Evolutionary conservation across 2,329 filamentous ascomycete species (phyloP).

Genomic region (Didymella segeticola): DNA sequence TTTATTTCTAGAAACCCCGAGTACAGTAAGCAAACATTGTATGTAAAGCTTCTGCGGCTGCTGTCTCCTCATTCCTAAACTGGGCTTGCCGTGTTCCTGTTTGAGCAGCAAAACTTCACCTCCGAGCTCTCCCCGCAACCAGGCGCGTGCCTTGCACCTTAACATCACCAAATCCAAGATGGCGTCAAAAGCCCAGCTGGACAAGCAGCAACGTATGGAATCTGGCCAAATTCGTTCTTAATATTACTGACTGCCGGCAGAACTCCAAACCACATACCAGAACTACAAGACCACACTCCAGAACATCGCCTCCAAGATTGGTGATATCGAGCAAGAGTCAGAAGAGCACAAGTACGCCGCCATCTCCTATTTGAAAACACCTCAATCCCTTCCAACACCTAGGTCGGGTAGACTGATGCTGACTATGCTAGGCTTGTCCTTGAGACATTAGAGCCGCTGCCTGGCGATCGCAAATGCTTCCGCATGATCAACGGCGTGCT

Average conservation of each 20-base stretch:
- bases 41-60: not conserved
- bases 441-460: conserved; percentile 84
- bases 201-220: conserved; percentile 74
- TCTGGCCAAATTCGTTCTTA: not conserved
- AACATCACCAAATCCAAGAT: conserved; percentile 44
- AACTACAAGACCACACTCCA: conserved; percentile 81
- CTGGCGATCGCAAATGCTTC: conserved; percentile 92
- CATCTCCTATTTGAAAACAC: not conserved
- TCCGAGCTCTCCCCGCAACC: conserved; percentile 31
- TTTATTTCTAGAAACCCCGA: too few relatives aligned
- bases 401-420: conserved; percentile 11
- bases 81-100: not conserved
- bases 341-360: conserved; percentile 92
- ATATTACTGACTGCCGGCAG: conserved; percentile 53
- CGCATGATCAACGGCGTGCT: conserved; percentile 98
- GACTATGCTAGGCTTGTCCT: conserved; percentile 77
- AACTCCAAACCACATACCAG: conserved; percentile 80
- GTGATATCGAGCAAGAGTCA: conserved; percentile 94
- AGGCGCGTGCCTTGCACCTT: conserved; percentile 5
- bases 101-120: conserved; percentile 13
- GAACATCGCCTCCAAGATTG: conserved; percentile 93
- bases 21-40: not conserved
- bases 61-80: not conserved
- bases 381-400: not conserved
- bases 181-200: conserved; percentile 62